These are phyloP conservation scores for Jacaranda copaia DNA, from an alignment of 257 asterid genomes.

Conservation along the genomic window DNA sequence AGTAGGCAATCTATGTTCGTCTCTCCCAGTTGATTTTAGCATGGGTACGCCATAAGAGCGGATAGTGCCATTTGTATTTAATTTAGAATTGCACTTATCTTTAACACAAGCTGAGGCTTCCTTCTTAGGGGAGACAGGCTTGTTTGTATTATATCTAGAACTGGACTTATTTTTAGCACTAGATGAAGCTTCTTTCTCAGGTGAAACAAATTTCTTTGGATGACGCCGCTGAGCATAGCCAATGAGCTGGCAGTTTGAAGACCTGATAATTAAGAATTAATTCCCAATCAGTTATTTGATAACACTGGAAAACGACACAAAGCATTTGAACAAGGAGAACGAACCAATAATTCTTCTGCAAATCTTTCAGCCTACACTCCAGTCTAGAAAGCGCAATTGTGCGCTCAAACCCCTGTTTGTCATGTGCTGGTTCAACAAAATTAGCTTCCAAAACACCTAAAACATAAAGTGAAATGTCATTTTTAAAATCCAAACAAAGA, in stretches of 20 bases:
- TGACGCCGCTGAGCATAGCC: constrained; percentile 65
- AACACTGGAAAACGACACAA: not conserved
- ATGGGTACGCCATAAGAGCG: not conserved
- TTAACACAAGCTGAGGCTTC: too few relatives aligned
- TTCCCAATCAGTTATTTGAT: constrained; percentile 2
- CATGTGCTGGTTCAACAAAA: constrained; percentile 84
- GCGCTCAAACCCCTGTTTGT: constrained; percentile 80
- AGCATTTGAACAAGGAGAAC: constrained; percentile 18
- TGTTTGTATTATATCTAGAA: too few relatives aligned
- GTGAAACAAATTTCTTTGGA: constrained; percentile 35
- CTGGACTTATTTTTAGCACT: constrained; percentile 22
- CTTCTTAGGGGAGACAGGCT: too few relatives aligned
- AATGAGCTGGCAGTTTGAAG: constrained; percentile 57
- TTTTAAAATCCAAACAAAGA: not conserved
- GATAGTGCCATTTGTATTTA: constrained; percentile 20
- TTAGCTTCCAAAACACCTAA: constrained; percentile 74
- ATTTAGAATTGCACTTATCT: not conserved
- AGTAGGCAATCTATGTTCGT: not conserved
- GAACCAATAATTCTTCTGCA: constrained; percentile 71
- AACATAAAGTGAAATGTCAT: not conserved
- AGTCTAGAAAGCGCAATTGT: constrained; percentile 60
- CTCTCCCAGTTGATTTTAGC: not conserved
- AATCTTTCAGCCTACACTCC: constrained; percentile 47
- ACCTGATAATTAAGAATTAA: constrained; percentile 43
- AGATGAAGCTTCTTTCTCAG: constrained; percentile 29